Evolutionary conservation across 306 rosid species (phyloP).

Genomic region (Cicer judaicum): DNA sequence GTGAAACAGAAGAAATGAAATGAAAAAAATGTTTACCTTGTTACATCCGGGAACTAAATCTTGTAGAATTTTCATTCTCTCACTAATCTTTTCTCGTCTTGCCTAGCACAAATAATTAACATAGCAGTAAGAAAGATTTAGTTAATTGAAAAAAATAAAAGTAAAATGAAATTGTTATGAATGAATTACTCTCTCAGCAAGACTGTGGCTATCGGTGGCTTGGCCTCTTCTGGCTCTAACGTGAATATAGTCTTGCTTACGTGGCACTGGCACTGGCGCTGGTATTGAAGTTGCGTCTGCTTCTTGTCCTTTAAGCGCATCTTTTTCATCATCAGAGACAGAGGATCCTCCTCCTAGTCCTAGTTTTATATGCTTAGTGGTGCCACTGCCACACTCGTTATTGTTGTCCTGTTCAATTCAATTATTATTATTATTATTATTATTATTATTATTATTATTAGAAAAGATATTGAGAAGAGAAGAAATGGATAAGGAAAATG

Average conservation of each 20-base stretch:
- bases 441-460: too few species aligned
- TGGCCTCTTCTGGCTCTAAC: conserved; percentile 98
- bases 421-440: neutral
- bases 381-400: too few species aligned
- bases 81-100: conserved; percentile 93
- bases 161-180: neutral
- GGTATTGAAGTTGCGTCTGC: conserved; percentile 57
- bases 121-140: neutral
- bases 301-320: conserved; percentile 44
- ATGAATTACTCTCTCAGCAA: conserved; percentile 82
- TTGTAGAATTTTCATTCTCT: conserved; percentile 89
- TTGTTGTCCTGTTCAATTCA: too few species aligned
- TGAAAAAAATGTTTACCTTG: conserved; percentile 56
- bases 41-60: conserved; percentile 96
- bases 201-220: conserved; percentile 99
- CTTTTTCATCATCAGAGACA: conserved; percentile 42
- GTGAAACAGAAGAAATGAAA: too few species aligned
- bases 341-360: conserved; percentile 40
- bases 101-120: conserved; percentile 60
- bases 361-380: conserved; percentile 60
- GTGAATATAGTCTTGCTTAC: conserved; percentile 87
- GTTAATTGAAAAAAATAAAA: neutral
- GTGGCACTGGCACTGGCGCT: conserved; percentile 44
- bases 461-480: neutral
- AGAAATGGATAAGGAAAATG: neutral